phyloP scores from a whole-genome alignment of 352 stramenopile genomes.

The Phytophthora cactorum region DNA sequence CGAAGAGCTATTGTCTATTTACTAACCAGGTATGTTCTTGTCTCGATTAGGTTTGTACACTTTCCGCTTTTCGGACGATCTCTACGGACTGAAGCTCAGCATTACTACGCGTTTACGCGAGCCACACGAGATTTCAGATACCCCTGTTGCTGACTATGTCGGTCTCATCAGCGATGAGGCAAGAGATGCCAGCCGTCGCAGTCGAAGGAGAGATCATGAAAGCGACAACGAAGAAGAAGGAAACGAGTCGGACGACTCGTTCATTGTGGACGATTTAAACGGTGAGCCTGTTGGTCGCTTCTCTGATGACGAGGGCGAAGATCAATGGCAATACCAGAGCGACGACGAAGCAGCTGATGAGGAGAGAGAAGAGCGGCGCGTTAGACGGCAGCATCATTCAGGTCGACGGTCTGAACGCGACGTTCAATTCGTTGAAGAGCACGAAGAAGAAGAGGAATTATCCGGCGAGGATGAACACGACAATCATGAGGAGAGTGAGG shows the following conservation, averaged over 20 bases:
- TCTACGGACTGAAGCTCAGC: conserved; percentile 63
- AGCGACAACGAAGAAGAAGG: conserved; percentile 53
- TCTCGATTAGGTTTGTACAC: conserved; percentile 65
- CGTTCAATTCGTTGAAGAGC: conserved; percentile 32
- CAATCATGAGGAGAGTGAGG: conserved; percentile 23
- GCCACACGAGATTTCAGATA: conserved; percentile 50
- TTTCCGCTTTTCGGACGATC: conserved; percentile 70
- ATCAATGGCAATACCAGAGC: conserved; percentile 29
- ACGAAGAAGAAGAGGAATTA: conserved; percentile 25
- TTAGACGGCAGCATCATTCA: conserved; percentile 20
- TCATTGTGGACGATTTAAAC: conserved; percentile 68
- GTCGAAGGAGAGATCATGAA: conserved; percentile 31
- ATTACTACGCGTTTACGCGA: conserved; percentile 61
- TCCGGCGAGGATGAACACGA: conserved; percentile 24
- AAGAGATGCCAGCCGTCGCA: conserved; percentile 29
- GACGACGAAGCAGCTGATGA: conserved; percentile 52
- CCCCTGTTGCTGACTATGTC: conserved; percentile 36
- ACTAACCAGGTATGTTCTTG: neutral
- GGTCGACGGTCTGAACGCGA: conserved; percentile 23
- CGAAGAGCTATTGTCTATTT: neutral
- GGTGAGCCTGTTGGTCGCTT: conserved; percentile 26
- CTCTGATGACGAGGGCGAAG: conserved; percentile 43
- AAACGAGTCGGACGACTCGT: conserved; percentile 70
- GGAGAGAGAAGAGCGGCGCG: conserved; percentile 20
- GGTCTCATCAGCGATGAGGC: conserved; percentile 46